Conservation (phyloP, 2,329 filamentous ascomycete genomes). For the Myrmaecium sp. region DNA sequence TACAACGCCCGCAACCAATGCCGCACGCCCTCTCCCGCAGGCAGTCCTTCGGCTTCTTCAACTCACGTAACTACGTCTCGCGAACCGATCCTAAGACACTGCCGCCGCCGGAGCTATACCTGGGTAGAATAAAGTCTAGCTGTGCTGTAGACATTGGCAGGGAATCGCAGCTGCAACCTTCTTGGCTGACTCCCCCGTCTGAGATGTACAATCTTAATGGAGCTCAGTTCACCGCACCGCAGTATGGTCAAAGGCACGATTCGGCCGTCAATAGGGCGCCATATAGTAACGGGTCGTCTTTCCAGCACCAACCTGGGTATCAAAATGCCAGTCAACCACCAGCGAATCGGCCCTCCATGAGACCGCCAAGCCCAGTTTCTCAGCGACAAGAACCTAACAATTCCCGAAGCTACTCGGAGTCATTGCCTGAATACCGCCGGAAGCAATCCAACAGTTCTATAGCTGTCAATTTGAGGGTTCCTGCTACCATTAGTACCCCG, state of each 20-base stretch:
- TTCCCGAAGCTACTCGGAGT: constrained; percentile 2
- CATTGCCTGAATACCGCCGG: constrained; percentile 3
- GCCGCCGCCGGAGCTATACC: constrained; percentile 15
- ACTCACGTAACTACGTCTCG: constrained; percentile 14
- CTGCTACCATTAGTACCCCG: constrained; percentile 18
- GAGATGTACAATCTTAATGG: too few relatives aligned
- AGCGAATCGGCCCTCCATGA: constrained; percentile 8
- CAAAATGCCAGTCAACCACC: not conserved
- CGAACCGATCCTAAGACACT: too few relatives aligned
- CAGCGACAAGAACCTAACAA: constrained; percentile 6
- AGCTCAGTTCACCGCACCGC: constrained; percentile 2
- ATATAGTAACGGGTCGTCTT: not conserved
- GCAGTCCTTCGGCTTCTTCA: constrained; percentile 13
- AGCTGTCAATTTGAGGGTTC: constrained; percentile 13
- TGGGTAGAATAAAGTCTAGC: too few relatives aligned
- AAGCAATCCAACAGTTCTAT: constrained; percentile 5
- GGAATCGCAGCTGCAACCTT: constrained; percentile 2
- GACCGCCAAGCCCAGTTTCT: constrained; percentile 11
- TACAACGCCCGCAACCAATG: constrained; percentile 24
- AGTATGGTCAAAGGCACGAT: constrained; percentile 2
- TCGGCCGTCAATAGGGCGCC: constrained; percentile 1
- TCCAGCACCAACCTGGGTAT: too few relatives aligned
- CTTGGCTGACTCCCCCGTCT: too few relatives aligned
- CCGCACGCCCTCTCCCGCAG: constrained; percentile 21
- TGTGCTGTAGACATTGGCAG: constrained; percentile 3